phyloP scores from a whole-genome alignment of 1,139 yeast genomes.

The Nematodospora anomalae region DNA sequence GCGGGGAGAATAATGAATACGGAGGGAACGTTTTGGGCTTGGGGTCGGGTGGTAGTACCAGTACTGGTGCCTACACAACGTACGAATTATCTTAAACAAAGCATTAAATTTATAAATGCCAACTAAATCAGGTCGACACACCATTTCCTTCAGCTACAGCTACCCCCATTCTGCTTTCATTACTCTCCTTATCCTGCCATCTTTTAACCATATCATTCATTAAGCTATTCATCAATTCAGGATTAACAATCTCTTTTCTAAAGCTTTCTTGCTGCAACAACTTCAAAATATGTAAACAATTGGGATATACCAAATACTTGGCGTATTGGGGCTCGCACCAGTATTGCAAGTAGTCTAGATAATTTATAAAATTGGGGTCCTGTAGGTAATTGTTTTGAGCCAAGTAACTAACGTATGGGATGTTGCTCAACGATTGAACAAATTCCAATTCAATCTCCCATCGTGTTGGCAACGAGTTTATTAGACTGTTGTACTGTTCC shows the following conservation, averaged over 20 bases:
- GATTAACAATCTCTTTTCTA: constrained; percentile 53
- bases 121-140: no score
- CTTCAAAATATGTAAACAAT: constrained; percentile 66
- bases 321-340: constrained; percentile 73
- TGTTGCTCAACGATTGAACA: constrained; percentile 78
- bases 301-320: constrained; percentile 68
- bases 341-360: constrained; percentile 67
- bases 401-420: constrained; percentile 69
- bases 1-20: no score
- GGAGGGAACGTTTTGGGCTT: no score
- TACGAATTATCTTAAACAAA: no score
- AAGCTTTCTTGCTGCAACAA: constrained; percentile 58
- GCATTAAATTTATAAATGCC: no score
- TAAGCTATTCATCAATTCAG: constrained; percentile 56
- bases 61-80: no score
- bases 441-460: constrained; percentile 86
- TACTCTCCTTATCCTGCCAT: constrained; percentile 45
- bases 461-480: constrained; percentile 56
- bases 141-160: no score
- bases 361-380: constrained; percentile 60
- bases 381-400: constrained; percentile 73
- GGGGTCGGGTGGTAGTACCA: no score
- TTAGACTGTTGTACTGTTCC: constrained; percentile 13
- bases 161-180: no score
- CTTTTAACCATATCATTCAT: constrained; percentile 78